Conservation (phyloP, 2,329 filamentous ascomycete genomes). For the Colletotrichum orchidophilum region DNA sequence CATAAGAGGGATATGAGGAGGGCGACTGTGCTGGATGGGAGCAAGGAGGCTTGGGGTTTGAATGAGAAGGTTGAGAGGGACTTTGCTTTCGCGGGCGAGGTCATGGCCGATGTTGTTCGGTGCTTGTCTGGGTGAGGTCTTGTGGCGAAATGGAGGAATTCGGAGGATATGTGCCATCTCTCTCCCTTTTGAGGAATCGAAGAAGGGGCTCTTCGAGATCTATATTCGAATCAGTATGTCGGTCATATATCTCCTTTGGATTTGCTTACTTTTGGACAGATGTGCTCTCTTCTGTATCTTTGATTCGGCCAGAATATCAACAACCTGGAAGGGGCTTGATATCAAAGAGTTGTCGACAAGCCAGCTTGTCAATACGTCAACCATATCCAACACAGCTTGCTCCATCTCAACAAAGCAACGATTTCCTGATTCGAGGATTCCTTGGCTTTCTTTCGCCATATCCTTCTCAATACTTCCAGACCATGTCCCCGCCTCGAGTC, state of each 20-base stretch:
- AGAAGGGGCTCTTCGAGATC: not conserved
- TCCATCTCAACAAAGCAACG: not conserved
- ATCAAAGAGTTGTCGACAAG: not conserved
- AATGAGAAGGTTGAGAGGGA: conserved; percentile 39
- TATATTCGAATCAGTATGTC: not conserved
- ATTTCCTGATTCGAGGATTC: not conserved
- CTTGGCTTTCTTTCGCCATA: not conserved
- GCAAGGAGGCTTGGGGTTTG: conserved; percentile 48
- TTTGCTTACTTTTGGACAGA: not conserved
- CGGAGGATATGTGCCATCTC: not conserved
- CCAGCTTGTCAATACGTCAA: not conserved
- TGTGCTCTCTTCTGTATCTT: not conserved
- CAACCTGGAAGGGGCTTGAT: not conserved
- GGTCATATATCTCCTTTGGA: rapidly evolving
- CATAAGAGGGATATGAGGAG: conserved; percentile 63
- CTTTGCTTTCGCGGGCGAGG: conserved; percentile 15
- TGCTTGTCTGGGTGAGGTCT: not conserved
- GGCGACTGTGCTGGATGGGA: conserved; percentile 62
- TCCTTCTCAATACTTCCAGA: not conserved
- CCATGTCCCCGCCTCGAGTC: not conserved
- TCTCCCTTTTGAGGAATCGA: not conserved
- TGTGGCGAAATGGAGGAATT: not conserved
- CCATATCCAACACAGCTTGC: not conserved
- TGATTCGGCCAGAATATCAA: not conserved
- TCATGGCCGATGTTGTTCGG: not conserved